Percentiles rank a stretch among this genome's conserved stretches.
Evolutionary conservation across 331 rosid species (phyloP).

Genomic region (Dryas integrifolia): DNA sequence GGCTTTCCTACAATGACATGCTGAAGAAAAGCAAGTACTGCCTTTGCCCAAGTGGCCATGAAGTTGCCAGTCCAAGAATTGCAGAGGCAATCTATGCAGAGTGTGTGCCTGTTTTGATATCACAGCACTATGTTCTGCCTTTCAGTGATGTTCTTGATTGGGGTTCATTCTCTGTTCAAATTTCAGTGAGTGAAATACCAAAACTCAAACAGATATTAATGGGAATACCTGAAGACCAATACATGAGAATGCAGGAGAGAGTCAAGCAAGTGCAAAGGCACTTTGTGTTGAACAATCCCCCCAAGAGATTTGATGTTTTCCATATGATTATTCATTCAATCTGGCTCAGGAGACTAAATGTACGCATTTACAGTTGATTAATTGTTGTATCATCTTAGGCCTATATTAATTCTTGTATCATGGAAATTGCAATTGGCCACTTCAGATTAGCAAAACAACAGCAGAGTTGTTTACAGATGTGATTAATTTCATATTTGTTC

Average conservation of each 20-base stretch:
- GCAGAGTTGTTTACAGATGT: too few species aligned
- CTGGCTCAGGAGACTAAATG: conserved; percentile 64
- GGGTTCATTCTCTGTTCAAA: conserved; percentile 47
- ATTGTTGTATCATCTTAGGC: too few species aligned
- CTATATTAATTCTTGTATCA: too few species aligned
- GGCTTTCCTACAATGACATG: conserved; percentile 41
- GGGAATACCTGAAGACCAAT: conserved; percentile 40
- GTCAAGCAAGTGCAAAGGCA: conserved; percentile 56
- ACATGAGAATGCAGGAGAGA: conserved; percentile 36
- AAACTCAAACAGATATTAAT: conserved; percentile 45
- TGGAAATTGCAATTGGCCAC: too few species aligned
- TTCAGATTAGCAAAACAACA: too few species aligned
- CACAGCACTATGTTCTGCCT: conserved; percentile 57
- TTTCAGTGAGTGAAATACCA: conserved; percentile 45
- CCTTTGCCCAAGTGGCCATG: conserved; percentile 60
- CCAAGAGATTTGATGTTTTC: conserved; percentile 51
- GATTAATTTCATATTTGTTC: too few species aligned
- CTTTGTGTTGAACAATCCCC: conserved; percentile 51
- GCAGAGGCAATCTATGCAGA: conserved; percentile 57
- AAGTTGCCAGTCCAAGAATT: conserved; percentile 65
- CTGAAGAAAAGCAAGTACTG: conserved; percentile 51
- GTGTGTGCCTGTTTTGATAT: conserved; percentile 53
- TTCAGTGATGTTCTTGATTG: conserved; percentile 57
- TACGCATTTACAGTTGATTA: conserved; percentile 11
- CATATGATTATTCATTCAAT: conserved; percentile 60